A percentile compares a stretch with the other conserved stretches of the same genome.
phyloP scores from a whole-genome alignment of 441 rosid species.

The Pelargonium citronellum region DNA sequence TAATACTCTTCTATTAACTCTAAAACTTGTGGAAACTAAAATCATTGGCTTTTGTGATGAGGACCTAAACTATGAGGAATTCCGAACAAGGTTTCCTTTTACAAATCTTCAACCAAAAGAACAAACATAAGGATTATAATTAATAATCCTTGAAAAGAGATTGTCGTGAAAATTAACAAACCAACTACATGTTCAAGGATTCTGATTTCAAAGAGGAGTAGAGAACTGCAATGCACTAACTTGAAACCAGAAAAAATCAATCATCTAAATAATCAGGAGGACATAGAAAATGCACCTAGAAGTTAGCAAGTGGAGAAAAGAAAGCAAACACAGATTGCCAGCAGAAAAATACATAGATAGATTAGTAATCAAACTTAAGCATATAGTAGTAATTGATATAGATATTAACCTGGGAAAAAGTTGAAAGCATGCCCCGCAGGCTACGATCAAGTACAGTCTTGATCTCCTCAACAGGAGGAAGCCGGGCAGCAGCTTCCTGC shows the following conservation, averaged over 20 bases:
- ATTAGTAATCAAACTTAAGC: background rate
- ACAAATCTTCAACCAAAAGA: background rate
- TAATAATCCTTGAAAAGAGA: too few species aligned
- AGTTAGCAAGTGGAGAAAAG: too few species aligned
- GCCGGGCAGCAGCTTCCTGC: constrained; percentile 78
- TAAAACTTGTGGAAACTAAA: background rate
- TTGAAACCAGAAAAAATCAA: background rate
- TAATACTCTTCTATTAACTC: background rate
- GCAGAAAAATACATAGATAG: background rate
- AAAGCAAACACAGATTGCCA: too few species aligned
- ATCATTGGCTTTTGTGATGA: background rate
- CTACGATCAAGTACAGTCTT: constrained; percentile 58
- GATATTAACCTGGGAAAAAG: constrained; percentile 67
- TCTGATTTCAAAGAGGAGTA: background rate
- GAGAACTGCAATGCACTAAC: too few species aligned
- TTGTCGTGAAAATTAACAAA: background rate
- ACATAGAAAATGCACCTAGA: too few species aligned
- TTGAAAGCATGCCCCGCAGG: constrained; percentile 65
- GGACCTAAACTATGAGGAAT: background rate
- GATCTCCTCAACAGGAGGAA: constrained; percentile 69
- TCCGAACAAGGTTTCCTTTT: background rate
- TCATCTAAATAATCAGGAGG: background rate
- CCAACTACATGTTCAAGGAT: background rate
- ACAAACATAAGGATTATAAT: too few species aligned
- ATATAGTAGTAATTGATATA: background rate